Base-by-base conservation (phyloP, 2,329 filamentous ascomycete species). In the Sporothrix brunneoviolacea region DNA sequence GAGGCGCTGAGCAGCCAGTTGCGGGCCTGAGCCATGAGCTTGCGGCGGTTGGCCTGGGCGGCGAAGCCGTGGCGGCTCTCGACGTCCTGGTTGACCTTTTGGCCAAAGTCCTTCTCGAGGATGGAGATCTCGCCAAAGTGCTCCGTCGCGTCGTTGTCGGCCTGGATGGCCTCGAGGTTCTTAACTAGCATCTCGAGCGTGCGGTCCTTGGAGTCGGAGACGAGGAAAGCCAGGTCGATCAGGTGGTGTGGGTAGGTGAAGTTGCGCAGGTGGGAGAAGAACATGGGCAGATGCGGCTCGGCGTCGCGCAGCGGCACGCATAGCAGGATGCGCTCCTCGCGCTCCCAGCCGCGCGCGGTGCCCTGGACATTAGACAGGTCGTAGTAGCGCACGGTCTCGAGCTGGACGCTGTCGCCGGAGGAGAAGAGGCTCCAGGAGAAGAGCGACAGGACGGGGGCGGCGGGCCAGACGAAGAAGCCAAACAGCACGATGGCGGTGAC, bases 61-160 rank as follows among this genome's bases (percentile, higher is more conserved):
- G 91, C 93, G 64, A 98, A 98, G 21, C 93, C 94, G 68, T 98
- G 93, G 58, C 93, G 84, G 65, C 89, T 95, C 71, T 98, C 93
- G 22, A 97, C 90, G 69, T 98, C 91, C 69, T 98, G 93, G 57
- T 95, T 88, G 54, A 98, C 93, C 65, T 91, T 91, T 66, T 98
- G 93, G 3, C 93, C 93, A 72, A 98, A 98, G 67, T 98, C 91
- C 71, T 98, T 98, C 70, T 97, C 89, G 58, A 98, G 91, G 54
- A 98, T 93, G 1, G 89, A 95, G 52, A 98, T 93, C 70, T 98
- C 93, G 54, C 93, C 93, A 64, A 91, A 98, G 15, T 86, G 83
- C 68, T 91, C 84, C 59, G 82, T 84, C 10, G 84, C 82, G 59
- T 96, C 87, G 19, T 83, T 75, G 54, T 93, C 80, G 21, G 80